phyloP scores from a whole-genome alignment of 2,329 filamentous ascomycete genomes.

The Aureobasidium namibiae region DNA sequence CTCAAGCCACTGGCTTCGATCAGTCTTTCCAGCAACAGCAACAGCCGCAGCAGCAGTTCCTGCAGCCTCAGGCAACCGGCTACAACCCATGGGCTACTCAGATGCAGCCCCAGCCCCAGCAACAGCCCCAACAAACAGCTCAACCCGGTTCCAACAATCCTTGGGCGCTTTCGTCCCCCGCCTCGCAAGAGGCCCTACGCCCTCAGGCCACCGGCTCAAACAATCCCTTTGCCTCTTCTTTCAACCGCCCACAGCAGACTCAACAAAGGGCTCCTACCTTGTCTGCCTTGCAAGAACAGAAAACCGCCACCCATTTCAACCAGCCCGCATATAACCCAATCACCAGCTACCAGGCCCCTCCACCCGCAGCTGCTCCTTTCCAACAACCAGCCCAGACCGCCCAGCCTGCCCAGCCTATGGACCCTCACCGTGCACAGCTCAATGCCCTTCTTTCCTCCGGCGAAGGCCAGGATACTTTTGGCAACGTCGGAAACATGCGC shows the following conservation, averaged over 20 bases:
- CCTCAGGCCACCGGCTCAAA: constrained; percentile 91
- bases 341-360: constrained; percentile 41
- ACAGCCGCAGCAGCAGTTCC: constrained; percentile 42
- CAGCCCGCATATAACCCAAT: constrained; percentile 41
- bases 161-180: constrained; percentile 58
- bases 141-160: constrained; percentile 89
- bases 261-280: constrained; percentile 59
- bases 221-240: constrained; percentile 85
- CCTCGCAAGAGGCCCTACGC: constrained; percentile 56
- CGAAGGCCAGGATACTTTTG: constrained; percentile 94
- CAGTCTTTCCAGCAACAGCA: constrained; percentile 35
- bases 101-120: constrained; percentile 40
- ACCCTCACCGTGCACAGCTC: constrained; percentile 62
- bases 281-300: constrained; percentile 72
- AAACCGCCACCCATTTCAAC: constrained; percentile 58
- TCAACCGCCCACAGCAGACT: constrained; percentile 49
- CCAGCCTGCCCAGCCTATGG: constrained; percentile 31
- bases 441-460: constrained; percentile 79
- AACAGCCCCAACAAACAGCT: constrained; percentile 50
- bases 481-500: constrained; percentile 91
- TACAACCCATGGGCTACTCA: constrained; percentile 41
- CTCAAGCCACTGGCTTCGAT: constrained; percentile 64
- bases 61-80: constrained; percentile 52
- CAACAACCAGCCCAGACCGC: constrained; percentile 22
- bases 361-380: constrained; percentile 35